These are phyloP conservation scores for Thraustochytrium striatum DNA, from an alignment of 352 stramenopile genomes.

Conservation along the genomic window DNA sequence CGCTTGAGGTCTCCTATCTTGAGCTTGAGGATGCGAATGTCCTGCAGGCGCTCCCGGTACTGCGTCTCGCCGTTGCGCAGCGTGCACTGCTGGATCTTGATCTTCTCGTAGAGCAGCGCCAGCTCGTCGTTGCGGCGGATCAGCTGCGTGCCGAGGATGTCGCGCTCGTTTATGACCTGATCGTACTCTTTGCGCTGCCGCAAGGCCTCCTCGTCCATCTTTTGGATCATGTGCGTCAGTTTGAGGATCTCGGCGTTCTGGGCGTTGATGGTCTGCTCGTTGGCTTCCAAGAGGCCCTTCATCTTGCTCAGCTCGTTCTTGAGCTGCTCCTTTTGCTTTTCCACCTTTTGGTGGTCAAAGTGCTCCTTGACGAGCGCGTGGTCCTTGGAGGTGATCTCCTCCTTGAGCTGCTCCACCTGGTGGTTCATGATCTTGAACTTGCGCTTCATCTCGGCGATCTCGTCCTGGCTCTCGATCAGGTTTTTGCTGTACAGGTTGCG, in stretches of 20 bases:
- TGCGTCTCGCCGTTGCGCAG: constrained; percentile 81
- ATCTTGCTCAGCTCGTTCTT: constrained; percentile 85
- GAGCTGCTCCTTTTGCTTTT: constrained; percentile 88
- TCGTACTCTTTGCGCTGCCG: constrained; percentile 89
- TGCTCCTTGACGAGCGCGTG: constrained; percentile 90
- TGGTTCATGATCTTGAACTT: constrained; percentile 68
- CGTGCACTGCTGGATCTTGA: constrained; percentile 91
- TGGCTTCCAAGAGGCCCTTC: constrained; percentile 74
- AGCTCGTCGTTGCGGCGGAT: constrained; percentile 93
- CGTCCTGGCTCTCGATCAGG: constrained; percentile 89
- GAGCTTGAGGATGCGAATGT: constrained; percentile 85
- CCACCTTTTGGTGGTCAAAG: constrained; percentile 86
- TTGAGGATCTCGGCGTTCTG: constrained; percentile 59
- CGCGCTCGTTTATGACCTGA: constrained; percentile 89
- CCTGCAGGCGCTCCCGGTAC: constrained; percentile 89
- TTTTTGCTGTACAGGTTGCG: constrained; percentile 92
- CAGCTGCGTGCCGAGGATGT: constrained; percentile 92
- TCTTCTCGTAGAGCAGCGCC: constrained; percentile 92
- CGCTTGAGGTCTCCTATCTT: constrained; percentile 84
- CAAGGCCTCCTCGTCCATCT: constrained; percentile 33
- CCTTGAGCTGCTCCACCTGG: constrained; percentile 90
- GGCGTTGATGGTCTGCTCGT: constrained; percentile 87
- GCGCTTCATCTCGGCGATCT: constrained; percentile 90
- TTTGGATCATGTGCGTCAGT: constrained; percentile 43
- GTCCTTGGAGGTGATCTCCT: constrained; percentile 89